These are phyloP conservation scores for Oldenlandia corymbosa DNA, from an alignment of 257 asterid genomes.

Conservation along the genomic window DNA sequence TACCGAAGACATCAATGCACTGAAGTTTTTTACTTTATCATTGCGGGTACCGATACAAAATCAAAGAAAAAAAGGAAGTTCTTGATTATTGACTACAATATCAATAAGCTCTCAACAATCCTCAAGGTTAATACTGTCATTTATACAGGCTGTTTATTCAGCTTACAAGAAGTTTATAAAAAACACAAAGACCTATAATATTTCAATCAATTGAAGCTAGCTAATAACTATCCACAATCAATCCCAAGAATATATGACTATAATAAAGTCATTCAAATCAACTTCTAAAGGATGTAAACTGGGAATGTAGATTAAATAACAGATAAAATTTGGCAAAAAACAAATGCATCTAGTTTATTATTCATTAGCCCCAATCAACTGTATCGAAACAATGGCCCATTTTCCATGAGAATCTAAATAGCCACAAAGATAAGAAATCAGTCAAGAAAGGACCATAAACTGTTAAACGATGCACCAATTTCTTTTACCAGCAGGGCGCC, in stretches of 20 bases:
- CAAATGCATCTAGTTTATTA: neutral
- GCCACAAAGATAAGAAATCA: neutral
- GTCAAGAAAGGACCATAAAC: neutral
- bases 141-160: neutral
- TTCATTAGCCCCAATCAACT: neutral
- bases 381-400: neutral
- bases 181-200: neutral
- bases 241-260: too few relatives aligned
- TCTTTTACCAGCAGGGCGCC: too few relatives aligned
- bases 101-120: constrained; percentile 1
- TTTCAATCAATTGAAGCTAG: neutral
- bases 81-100: neutral
- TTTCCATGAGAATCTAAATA: neutral
- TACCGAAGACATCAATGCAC: neutral
- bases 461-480: neutral
- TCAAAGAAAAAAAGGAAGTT: neutral
- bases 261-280: neutral
- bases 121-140: neutral
- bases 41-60: neutral
- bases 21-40: neutral
- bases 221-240: neutral
- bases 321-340: neutral
- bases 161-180: neutral
- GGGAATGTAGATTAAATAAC: neutral
- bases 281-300: neutral